Evolutionary conservation across 805 yeast genomes (phyloP).

Genomic region (Kodamaea neixiangensis): DNA sequence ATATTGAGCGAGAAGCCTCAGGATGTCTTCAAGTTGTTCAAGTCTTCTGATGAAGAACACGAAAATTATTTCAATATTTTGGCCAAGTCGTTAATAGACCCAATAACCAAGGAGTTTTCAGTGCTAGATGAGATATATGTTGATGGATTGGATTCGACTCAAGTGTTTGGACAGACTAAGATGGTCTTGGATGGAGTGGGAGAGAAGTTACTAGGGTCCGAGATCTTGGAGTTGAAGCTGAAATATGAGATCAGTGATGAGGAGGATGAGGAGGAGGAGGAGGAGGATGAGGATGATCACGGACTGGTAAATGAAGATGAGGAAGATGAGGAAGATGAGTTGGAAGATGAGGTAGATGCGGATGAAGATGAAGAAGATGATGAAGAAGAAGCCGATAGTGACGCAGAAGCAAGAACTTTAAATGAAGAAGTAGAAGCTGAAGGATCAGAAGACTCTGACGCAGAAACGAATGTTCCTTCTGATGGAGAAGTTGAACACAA

Average conservation of each 20-base stretch:
- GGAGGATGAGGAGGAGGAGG: constrained; percentile 19
- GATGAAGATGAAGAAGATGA: constrained; percentile 22
- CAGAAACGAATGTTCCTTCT: constrained; percentile 15
- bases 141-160: constrained; percentile 87
- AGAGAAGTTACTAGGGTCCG: constrained; percentile 57
- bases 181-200: constrained; percentile 79
- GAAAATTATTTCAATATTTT: constrained; percentile 28
- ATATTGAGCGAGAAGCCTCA: constrained; percentile 26
- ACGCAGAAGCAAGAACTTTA: constrained; percentile 24
- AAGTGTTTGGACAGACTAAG: constrained; percentile 92
- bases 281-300: constrained; percentile 17
- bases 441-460: constrained; percentile 20
- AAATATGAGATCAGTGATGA: constrained; percentile 18
- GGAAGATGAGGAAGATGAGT: constrained; percentile 21
- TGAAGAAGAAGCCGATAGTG: constrained; percentile 20
- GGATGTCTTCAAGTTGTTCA: constrained; percentile 23
- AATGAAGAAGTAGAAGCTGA: constrained; percentile 22
- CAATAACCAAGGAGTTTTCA: constrained; percentile 53
- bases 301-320: constrained; percentile 13
- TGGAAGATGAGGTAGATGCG: constrained; percentile 7
- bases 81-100: constrained; percentile 58
- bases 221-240: constrained; percentile 53
- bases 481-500: constrained; percentile 10
- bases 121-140: constrained; percentile 79
- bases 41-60: constrained; percentile 12